Evolutionary conservation across 2,329 filamentous ascomycete species (phyloP), one percentile per base, ranked within the genome.

Genomic region (Alternaria arbusti): DNA sequence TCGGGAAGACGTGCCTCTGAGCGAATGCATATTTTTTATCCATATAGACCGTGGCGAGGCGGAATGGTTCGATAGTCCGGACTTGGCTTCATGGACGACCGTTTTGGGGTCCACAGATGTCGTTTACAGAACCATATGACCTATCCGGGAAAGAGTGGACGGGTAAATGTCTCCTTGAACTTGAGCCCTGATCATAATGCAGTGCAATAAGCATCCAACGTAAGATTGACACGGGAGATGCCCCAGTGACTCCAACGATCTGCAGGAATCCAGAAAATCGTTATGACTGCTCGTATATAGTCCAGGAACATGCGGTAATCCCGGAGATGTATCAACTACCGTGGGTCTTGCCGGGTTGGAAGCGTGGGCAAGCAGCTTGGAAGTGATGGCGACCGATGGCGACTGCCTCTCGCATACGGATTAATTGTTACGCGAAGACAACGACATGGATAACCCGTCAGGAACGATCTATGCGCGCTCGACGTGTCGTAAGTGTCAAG

Each of bases 401-500:
- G 55, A 64, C 54, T 40, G 56, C 49, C 45, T 50, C 36, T 26
- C 45, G 23, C 59, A 20, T 40, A 11, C 30, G 23, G 40, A 12
- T 12, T n/a, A 52, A 20, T 43, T 40, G n/a, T 25, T 57, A 57
- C 26, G 54, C 46, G 26, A 57, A 20, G 26, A n/a, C 20, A 17
- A 44, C 49, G 11, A 57, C 72, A 69, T 69, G 70, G 70, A 57
- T 69, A 23, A 66, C 58, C 64, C 65, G 56, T 61, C 49, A 17
- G 51, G 43, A 32, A 47, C 40, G 13, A 26, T 62, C 43, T 52
- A 61, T 57, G 54, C 17, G 50, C 30, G 6, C 12, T 12, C 25
- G 49, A 54, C 32, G 40, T 54, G 32, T 52, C 23, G 36, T 54
- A 23, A 50, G 54, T 54, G 50, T 63, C 50, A 50, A 66, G 63